phyloP scores from a whole-genome alignment of 139 green algal genomes.

The Volvox africanus region DNA sequence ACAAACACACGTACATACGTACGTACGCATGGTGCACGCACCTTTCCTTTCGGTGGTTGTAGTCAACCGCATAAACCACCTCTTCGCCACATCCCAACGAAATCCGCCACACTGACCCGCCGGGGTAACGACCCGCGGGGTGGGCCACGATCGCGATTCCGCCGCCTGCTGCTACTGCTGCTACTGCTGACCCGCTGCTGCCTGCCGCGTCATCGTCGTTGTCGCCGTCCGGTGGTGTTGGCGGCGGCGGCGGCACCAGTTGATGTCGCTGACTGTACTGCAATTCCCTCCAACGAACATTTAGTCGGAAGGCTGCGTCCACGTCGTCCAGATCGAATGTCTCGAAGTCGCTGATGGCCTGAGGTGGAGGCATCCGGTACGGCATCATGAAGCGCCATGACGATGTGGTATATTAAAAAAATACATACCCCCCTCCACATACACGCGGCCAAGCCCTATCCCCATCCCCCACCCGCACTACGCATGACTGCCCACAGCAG shows the following conservation, averaged over 20 bases:
- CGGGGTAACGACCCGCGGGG: conserved; percentile 87
- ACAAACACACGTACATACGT: too few species aligned
- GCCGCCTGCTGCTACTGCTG: neutral
- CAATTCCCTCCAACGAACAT: conserved; percentile 52
- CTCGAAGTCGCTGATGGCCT: conserved; percentile 75
- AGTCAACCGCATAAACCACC: conserved; percentile 92
- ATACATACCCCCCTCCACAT: too few species aligned
- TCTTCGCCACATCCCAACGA: conserved; percentile 74
- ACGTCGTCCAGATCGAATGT: conserved; percentile 86
- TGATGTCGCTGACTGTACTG: conserved; percentile 76
- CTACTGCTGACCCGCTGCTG: neutral
- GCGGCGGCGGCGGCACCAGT: conserved; percentile 48
- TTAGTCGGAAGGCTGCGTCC: conserved; percentile 80
- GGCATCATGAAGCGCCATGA: too few species aligned
- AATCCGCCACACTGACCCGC: conserved; percentile 87
- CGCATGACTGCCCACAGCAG: neutral
- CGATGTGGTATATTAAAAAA: too few species aligned
- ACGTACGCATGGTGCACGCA: conserved; percentile 13
- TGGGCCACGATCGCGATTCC: conserved; percentile 84
- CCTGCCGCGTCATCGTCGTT: neutral
- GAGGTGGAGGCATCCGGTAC: neutral
- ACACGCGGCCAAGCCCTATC: too few species aligned
- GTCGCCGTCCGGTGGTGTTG: neutral
- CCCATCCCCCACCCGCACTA: too few species aligned
- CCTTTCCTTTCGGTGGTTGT: conserved; percentile 88